These are phyloP conservation scores for Leccinum rimulosum DNA, from an alignment of 768 basidiomycete genomes.

Conservation along the genomic window DNA sequence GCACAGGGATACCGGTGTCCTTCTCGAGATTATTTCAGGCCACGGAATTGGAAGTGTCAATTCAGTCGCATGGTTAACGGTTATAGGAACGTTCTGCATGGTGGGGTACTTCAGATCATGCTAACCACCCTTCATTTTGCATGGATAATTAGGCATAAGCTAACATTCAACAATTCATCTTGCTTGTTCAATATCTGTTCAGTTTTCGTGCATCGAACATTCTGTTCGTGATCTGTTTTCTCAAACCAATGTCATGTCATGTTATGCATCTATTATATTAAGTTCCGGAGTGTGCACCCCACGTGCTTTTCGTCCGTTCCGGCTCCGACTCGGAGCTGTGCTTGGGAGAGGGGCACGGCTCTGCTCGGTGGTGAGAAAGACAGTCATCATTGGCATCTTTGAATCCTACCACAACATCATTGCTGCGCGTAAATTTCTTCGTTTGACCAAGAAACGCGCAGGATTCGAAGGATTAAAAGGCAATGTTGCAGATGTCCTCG, in stretches of 20 bases:
- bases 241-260: slow-evolving; percentile 27
- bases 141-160: slow-evolving; percentile 27
- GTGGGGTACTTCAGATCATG: slow-evolving; percentile 11
- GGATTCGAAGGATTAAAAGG: no score
- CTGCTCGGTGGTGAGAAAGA: no score
- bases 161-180: slow-evolving; percentile 30
- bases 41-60: slow-evolving; percentile 92
- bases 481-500: no score
- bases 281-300: no score
- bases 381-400: no score
- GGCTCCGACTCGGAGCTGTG: no score
- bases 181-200: slow-evolving; percentile 22
- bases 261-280: no score
- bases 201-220: slow-evolving; percentile 22
- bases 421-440: no score
- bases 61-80: slow-evolving; percentile 92
- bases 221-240: slow-evolving; percentile 23
- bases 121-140: slow-evolving; percentile 26
- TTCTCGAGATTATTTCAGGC: slow-evolving; percentile 86
- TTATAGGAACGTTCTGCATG: slow-evolving; percentile 36
- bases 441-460: no score
- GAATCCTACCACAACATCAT: no score
- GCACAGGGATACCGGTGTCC: slow-evolving; percentile 80
- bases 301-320: no score
- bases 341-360: no score